phyloP scores from a whole-genome alignment of 2,329 filamentous ascomycete species.

The Boeremia lycopersici region DNA sequence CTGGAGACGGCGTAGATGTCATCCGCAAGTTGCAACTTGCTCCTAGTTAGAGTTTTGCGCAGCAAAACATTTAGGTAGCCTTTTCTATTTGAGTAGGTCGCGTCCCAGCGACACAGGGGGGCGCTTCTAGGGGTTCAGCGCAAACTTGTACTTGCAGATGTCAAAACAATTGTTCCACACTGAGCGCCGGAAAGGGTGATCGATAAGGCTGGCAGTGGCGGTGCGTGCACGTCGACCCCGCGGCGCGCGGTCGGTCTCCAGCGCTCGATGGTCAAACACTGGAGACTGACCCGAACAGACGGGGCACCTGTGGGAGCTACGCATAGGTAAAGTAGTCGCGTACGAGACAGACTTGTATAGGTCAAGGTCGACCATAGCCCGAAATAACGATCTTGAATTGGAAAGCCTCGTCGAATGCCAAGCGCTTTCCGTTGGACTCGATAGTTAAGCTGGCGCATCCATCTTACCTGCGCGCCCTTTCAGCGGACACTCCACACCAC shows the following conservation, averaged over 20 bases:
- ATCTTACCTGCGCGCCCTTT: conserved; percentile 10
- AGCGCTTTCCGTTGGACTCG: conserved; percentile 24
- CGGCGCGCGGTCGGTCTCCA: neutral
- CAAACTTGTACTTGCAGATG: too few relatives aligned
- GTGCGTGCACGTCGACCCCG: conserved; percentile 6
- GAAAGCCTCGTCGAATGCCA: conserved; percentile 6
- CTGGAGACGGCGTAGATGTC: neutral
- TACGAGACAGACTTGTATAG: conserved; percentile 26
- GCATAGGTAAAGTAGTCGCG: neutral
- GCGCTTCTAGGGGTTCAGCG: too few relatives aligned
- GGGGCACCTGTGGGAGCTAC: conserved; percentile 2
- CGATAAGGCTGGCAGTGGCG: conserved; percentile 3
- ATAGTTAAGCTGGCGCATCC: conserved; percentile 20
- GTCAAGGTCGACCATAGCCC: conserved; percentile 7
- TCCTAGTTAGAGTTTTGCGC: too few relatives aligned
- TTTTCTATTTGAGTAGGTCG: too few relatives aligned
- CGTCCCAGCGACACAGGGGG: too few relatives aligned
- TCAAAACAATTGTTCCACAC: neutral
- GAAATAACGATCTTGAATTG: conserved; percentile 13
- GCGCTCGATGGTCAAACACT: neutral
- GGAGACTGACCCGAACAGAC: neutral
- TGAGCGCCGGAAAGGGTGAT: neutral
- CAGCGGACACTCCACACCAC: conserved; percentile 6
- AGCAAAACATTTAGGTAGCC: too few relatives aligned
- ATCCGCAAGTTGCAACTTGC: neutral